A percentile compares a stretch with the other conserved stretches of the same genome.
Evolutionary conservation across 2,329 filamentous ascomycete species (phyloP).

Genomic region (Colletotrichum viniferum): DNA sequence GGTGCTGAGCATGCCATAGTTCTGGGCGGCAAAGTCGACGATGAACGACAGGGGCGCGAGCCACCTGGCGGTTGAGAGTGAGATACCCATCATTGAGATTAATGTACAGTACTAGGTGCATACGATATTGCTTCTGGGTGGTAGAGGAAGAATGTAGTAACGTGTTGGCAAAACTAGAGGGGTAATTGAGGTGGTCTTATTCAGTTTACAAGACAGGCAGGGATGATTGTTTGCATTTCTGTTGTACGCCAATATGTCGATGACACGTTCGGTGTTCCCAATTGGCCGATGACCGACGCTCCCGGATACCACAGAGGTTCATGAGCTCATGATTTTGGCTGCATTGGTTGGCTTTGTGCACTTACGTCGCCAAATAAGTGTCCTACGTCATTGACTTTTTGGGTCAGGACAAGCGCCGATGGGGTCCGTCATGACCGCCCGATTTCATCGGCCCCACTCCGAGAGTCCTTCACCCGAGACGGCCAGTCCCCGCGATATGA

Average conservation of each 20-base stretch:
- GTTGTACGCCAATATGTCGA: neutral
- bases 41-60: conserved; percentile 59
- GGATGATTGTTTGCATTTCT: neutral
- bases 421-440: neutral
- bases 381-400: neutral
- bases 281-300: neutral
- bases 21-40: conserved; percentile 62
- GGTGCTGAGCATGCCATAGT: conserved; percentile 60
- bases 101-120: no score
- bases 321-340: neutral
- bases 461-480: neutral
- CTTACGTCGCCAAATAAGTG: neutral
- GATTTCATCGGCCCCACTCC: neutral
- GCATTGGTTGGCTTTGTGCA: neutral
- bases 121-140: neutral
- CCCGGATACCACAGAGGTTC: neutral
- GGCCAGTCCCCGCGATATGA: neutral
- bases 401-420: neutral
- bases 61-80: conserved; percentile 56
- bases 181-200: neutral
- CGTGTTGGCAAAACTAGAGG: fast-evolving
- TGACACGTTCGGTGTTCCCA: neutral
- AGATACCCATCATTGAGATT: conserved; percentile 49
- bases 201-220: neutral
- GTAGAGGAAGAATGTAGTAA: fast-evolving